Evolutionary conservation across 768 basidiomycete genomes (phyloP).

Genomic region (Boletus fagicola): DNA sequence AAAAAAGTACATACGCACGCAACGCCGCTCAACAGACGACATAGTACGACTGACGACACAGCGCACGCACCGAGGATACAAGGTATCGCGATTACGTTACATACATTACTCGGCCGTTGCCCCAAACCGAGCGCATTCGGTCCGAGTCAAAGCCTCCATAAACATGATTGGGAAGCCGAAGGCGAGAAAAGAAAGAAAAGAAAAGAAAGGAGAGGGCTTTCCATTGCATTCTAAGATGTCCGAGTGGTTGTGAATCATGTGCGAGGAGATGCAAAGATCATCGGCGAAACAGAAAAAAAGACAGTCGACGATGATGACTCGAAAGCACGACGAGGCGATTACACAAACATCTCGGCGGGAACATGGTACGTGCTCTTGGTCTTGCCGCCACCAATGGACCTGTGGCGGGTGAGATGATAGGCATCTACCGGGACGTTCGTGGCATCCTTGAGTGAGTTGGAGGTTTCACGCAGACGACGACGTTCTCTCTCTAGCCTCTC

Average conservation of each 20-base stretch:
- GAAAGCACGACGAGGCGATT: neutral
- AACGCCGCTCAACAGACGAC: neutral
- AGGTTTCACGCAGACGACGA: slow-evolving; percentile 26
- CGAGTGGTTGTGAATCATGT: neutral
- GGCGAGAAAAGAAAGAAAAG: neutral
- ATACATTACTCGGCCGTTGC: slow-evolving; percentile 12
- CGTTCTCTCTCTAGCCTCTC: slow-evolving; percentile 38
- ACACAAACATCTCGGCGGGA: slow-evolving; percentile 19
- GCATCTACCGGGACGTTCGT: slow-evolving; percentile 25
- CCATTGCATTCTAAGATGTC: slow-evolving; percentile 22
- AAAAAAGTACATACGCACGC: slow-evolving; percentile 11
- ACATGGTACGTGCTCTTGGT: slow-evolving; percentile 11
- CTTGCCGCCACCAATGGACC: slow-evolving; percentile 16
- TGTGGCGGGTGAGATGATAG: slow-evolving; percentile 21
- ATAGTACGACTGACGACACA: neutral
- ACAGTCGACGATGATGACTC: neutral
- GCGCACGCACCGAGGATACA: slow-evolving; percentile 3
- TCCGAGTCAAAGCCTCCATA: slow-evolving; percentile 8
- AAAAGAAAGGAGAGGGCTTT: neutral
- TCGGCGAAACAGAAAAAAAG: neutral
- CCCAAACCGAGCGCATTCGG: slow-evolving; percentile 6
- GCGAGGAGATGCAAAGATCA: neutral
- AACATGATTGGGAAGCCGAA: neutral
- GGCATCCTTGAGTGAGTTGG: slow-evolving; percentile 30
- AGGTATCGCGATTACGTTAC: slow-evolving; percentile 27